Percentiles rank a stretch among this genome's conserved stretches.
Conservation (phyloP, 345 rosid genomes). For the Kandelia obovata region DNA sequence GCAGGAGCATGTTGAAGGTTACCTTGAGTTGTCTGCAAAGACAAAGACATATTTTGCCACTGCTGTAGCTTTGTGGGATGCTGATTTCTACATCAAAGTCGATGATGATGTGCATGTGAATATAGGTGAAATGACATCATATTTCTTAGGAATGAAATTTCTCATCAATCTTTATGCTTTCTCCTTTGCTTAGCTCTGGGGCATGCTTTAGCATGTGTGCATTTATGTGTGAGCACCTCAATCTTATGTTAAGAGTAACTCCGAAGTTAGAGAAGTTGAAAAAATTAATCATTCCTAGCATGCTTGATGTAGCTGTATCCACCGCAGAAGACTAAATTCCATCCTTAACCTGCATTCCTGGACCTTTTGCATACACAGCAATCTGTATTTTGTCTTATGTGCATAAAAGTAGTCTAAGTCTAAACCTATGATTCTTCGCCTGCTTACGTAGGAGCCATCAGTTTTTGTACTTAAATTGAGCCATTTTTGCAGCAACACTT, state of each 20-base stretch:
- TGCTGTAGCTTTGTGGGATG: conserved; percentile 90
- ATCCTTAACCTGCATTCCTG: no score
- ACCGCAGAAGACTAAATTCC: no score
- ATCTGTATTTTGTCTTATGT: no score
- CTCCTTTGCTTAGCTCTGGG: background rate
- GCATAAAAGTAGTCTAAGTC: background rate
- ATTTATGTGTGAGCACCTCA: no score
- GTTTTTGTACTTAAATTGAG: background rate
- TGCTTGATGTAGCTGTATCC: no score
- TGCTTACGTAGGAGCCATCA: background rate
- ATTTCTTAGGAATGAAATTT: background rate
- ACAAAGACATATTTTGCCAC: conserved; percentile 86
- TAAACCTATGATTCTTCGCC: background rate
- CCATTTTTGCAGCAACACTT: conserved; percentile 68
- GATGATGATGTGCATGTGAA: conserved; percentile 98
- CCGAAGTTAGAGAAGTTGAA: no score
- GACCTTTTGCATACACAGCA: no score
- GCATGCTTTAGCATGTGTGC: background rate
- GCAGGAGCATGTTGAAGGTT: conserved; percentile 97
- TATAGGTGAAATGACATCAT: conserved; percentile 49
- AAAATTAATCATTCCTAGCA: no score
- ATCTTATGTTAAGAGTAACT: no score
- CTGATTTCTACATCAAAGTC: conserved; percentile 94
- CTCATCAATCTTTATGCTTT: background rate
- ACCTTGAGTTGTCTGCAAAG: conserved; percentile 94